These are phyloP conservation scores for Mortierella sp. DNA, from an alignment of 371 early-diverging fungal genomes.

Conservation along the genomic window DNA sequence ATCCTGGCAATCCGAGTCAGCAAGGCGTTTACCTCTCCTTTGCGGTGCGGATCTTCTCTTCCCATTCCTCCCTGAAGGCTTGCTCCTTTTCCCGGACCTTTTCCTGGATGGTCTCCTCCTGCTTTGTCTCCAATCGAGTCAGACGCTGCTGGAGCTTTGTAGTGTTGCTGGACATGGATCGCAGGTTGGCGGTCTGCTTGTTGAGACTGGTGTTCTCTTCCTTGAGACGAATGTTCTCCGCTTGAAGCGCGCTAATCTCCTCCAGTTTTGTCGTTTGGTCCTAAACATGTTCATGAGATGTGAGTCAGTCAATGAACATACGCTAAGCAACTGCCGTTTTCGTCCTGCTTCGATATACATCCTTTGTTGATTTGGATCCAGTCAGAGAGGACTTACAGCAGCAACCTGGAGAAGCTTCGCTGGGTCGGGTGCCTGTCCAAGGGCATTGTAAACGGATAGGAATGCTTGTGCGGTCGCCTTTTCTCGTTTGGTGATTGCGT, in stretches of 20 bases:
- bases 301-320: not conserved
- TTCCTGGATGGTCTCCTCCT: conserved; percentile 57
- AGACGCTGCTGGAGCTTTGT: conserved; percentile 68
- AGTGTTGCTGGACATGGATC: conserved; percentile 65
- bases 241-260: conserved; percentile 63
- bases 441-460: conserved; percentile 81
- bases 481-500: conserved; percentile 85
- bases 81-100: conserved; percentile 57
- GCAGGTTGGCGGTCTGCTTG: conserved; percentile 56
- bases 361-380: not conserved
- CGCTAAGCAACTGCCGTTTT: not conserved
- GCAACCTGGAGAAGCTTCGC: conserved; percentile 58
- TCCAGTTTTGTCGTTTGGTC: conserved; percentile 71
- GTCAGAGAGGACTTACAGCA: conserved; percentile 17
- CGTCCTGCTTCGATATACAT: no score
- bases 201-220: conserved; percentile 65
- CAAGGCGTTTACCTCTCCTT: conserved; percentile 75
- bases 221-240: conserved; percentile 69
- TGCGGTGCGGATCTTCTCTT: conserved; percentile 81
- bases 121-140: conserved; percentile 62
- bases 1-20: not conserved
- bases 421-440: conserved; percentile 92
- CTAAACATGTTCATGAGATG: conserved; percentile 40
- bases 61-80: conserved; percentile 52
- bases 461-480: conserved; percentile 90